phyloP scores from a whole-genome alignment of 495 filamentous ascomycete species.

The Pseudomonodictys pantanalensis region DNA sequence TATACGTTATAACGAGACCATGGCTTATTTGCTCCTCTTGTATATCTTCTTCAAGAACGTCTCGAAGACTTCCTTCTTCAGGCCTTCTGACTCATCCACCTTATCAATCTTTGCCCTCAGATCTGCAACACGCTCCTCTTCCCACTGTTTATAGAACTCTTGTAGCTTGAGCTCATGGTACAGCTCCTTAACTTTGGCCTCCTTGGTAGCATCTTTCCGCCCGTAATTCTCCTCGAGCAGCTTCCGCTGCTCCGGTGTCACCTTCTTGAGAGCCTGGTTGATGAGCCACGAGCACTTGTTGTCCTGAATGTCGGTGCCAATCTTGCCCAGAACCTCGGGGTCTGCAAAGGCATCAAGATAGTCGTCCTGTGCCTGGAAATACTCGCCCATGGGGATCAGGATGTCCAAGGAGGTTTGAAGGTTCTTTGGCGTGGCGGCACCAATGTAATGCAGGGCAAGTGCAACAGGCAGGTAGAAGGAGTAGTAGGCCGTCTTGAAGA shows the following conservation, averaged over 20 bases:
- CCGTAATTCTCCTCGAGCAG: conserved; percentile 84
- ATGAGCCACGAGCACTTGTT: conserved; percentile 99
- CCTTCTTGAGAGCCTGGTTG: conserved; percentile 82
- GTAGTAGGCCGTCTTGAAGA: conserved; percentile 99
- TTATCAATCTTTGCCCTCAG: conserved; percentile 69
- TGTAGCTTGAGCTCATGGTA: conserved; percentile 82
- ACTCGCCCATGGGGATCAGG: conserved; percentile 96
- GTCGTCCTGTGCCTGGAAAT: conserved; percentile 99
- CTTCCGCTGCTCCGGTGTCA: conserved; percentile 75
- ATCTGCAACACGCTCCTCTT: conserved; percentile 75
- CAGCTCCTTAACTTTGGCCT: conserved; percentile 80
- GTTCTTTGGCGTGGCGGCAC: conserved; percentile 77
- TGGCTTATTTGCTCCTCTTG: conserved; percentile 78
- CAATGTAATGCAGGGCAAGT: conserved; percentile 75
- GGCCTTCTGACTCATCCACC: conserved; percentile 77
- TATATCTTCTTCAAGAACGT: conserved; percentile 93
- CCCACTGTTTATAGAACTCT: conserved; percentile 77
- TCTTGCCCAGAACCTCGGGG: conserved; percentile 89
- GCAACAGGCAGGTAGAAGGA: conserved; percentile 98
- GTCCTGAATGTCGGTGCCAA: conserved; percentile 96
- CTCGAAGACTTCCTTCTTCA: conserved; percentile 89
- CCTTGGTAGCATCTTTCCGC: conserved; percentile 74
- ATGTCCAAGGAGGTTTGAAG: conserved; percentile 83
- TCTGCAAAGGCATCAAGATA: conserved; percentile 96
- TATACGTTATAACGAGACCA: too few species aligned